Evolutionary conservation across 768 basidiomycete species (phyloP).

Genomic region (Naganishia kalamii): DNA sequence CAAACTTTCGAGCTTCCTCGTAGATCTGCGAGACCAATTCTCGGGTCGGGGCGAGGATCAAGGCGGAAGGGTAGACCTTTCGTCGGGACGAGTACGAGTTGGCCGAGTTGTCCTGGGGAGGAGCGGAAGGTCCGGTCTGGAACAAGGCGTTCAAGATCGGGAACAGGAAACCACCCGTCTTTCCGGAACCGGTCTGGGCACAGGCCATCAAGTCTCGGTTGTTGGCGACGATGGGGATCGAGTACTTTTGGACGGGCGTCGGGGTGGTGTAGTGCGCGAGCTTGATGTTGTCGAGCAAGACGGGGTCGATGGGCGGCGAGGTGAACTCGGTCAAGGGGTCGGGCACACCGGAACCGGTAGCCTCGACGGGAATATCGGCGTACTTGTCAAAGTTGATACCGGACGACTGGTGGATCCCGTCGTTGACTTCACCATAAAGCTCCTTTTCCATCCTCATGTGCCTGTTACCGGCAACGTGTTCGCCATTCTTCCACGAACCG

Average conservation of each 20-base stretch:
- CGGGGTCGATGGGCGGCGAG: conserved; percentile 79
- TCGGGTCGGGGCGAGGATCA: conserved; percentile 95
- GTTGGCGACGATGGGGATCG: conserved; percentile 90
- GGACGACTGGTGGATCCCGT: conserved; percentile 65
- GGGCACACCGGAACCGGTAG: conserved; percentile 93
- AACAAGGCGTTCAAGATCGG: conserved; percentile 95
- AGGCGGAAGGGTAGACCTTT: conserved; percentile 93
- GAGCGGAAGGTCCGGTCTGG: conserved; percentile 66
- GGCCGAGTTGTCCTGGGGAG: conserved; percentile 54
- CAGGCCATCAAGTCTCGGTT: conserved; percentile 53
- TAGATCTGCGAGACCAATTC: conserved; percentile 99
- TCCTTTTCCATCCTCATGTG: conserved; percentile 91
- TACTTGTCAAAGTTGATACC: conserved; percentile 99
- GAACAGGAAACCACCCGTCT: conserved; percentile 98
- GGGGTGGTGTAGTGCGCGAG: conserved; percentile 89
- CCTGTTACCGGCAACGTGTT: conserved; percentile 73
- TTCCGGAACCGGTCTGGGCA: conserved; percentile 93
- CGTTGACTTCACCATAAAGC: conserved; percentile 80
- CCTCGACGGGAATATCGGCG: conserved; percentile 98
- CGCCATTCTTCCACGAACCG: conserved; percentile 83
- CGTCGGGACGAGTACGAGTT: conserved; percentile 59
- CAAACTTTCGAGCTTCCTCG: conserved; percentile 97
- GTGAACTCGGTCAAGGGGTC: conserved; percentile 85
- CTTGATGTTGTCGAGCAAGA: conserved; percentile 89
- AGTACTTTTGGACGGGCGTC: conserved; percentile 99